These are phyloP conservation scores for Calonectria hawksworthii DNA, from an alignment of 2,329 filamentous ascomycete genomes.

Conservation along the genomic window DNA sequence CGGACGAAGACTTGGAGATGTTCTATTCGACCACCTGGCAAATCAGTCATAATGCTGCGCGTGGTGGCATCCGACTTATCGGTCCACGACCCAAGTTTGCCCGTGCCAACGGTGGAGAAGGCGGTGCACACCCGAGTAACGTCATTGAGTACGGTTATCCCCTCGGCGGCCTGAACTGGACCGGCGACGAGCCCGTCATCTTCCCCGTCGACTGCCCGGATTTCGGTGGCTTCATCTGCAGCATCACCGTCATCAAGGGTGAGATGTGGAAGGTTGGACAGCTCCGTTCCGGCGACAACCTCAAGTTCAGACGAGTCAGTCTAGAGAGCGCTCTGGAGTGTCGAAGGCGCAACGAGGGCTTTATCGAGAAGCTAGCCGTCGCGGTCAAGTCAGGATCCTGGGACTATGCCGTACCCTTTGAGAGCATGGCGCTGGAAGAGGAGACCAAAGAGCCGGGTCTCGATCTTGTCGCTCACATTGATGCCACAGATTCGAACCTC, in stretches of 20 bases:
- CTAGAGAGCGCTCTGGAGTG: conserved; percentile 20
- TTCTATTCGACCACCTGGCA: conserved; percentile 72
- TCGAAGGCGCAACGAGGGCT: conserved; percentile 18
- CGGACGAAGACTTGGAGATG: conserved; percentile 65
- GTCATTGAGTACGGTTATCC: conserved; percentile 58
- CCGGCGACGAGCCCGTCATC: conserved; percentile 52
- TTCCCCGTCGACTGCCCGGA: conserved; percentile 51
- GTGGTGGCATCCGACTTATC: conserved; percentile 71
- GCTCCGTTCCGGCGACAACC: conserved; percentile 48
- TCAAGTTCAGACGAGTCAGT: conserved; percentile 57
- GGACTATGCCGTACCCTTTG: conserved; percentile 14
- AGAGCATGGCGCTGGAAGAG: conserved; percentile 9
- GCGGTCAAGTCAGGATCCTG: conserved; percentile 6
- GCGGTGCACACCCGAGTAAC: conserved; percentile 73
- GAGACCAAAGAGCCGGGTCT: conserved; percentile 17
- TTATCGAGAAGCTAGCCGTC: conserved; percentile 1
- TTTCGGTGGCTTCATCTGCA: conserved; percentile 50
- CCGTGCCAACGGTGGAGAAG: conserved; percentile 71
- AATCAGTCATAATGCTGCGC: conserved; percentile 71
- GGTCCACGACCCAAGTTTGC: conserved; percentile 72
- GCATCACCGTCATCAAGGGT: conserved; percentile 47
- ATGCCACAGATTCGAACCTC: conserved; percentile 45
- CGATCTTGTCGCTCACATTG: conserved; percentile 11
- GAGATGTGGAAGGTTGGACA: conserved; percentile 55
- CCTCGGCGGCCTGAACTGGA: conserved; percentile 50